phyloP scores from a whole-genome alignment of 129 eudicot genomes.

The Artemisia tridentata region DNA sequence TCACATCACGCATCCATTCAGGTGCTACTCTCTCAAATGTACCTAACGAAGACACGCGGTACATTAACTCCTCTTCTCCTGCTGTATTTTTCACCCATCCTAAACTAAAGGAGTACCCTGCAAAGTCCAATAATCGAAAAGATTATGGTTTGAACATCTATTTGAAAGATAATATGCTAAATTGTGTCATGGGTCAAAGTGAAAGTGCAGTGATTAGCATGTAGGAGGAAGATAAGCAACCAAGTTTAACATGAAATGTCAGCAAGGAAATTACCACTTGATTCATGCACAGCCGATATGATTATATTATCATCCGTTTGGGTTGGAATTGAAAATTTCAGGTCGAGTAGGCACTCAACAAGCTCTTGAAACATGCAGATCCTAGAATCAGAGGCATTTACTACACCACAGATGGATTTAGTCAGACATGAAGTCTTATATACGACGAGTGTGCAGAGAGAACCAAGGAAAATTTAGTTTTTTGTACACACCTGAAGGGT shows the following conservation, averaged over 20 bases:
- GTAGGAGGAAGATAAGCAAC: too few relatives aligned
- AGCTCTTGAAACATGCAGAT: slow-evolving; percentile 78
- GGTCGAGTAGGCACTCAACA: slow-evolving; percentile 61
- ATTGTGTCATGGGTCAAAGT: background rate
- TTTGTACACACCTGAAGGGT: slow-evolving; percentile 46
- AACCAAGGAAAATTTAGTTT: background rate
- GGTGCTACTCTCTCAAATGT: slow-evolving; percentile 89
- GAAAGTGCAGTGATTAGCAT: background rate
- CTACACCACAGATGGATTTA: slow-evolving; percentile 20
- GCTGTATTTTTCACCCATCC: slow-evolving; percentile 49
- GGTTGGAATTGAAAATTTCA: slow-evolving; percentile 49
- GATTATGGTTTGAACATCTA: slow-evolving; percentile 5
- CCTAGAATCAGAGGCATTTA: slow-evolving; percentile 32
- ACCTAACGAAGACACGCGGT: slow-evolving; percentile 61
- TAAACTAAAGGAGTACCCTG: slow-evolving; percentile 76
- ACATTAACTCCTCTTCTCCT: slow-evolving; percentile 56
- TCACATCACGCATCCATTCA: slow-evolving; percentile 78
- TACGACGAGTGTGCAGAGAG: background rate
- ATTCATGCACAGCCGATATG: slow-evolving; percentile 66
- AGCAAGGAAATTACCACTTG: slow-evolving; percentile 62
- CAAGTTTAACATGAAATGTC: background rate
- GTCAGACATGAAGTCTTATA: slow-evolving; percentile 1
- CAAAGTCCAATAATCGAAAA: background rate
- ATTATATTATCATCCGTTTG: slow-evolving; percentile 42
- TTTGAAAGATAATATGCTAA: background rate